A percentile compares a stretch with the other conserved stretches of the same genome.
phyloP scores from a whole-genome alignment of 2,329 filamentous ascomycete species.

The Paraphoma chrysanthemicola region DNA sequence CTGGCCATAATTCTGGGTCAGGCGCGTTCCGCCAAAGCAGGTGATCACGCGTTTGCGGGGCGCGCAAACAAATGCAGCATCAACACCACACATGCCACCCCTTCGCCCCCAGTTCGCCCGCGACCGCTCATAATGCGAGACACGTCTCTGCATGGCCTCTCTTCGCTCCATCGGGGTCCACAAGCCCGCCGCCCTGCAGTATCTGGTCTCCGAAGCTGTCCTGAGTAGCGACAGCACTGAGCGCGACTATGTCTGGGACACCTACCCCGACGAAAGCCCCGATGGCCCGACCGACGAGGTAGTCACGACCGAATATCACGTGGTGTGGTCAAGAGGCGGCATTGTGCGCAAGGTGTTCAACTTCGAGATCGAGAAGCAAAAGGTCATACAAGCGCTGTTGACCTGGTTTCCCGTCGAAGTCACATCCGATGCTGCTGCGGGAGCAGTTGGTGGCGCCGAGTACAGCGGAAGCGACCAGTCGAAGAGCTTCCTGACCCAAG shows the following conservation, averaged over 20 bases:
- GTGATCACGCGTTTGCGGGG: conserved; percentile 28
- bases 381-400: conserved; percentile 83
- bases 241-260: conserved; percentile 78
- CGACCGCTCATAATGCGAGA: conserved; percentile 40
- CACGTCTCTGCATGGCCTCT: conserved; percentile 73
- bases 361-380: conserved; percentile 85
- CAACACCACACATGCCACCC: conserved; percentile 6
- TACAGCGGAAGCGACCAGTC: conserved; percentile 19
- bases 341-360: conserved; percentile 85
- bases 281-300: conserved; percentile 75
- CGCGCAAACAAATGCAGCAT: conserved; percentile 21
- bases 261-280: conserved; percentile 57
- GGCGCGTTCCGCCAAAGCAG: conserved; percentile 30
- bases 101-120: not conserved
- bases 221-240: conserved; percentile 71
- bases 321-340: conserved; percentile 88
- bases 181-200: conserved; percentile 81
- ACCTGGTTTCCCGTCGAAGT: conserved; percentile 73
- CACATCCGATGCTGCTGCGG: conserved; percentile 15
- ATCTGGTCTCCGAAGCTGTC: conserved; percentile 81
- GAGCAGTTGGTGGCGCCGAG: conserved; percentile 13
- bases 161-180: conserved; percentile 91
- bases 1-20: conserved; percentile 20
- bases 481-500: conserved; percentile 38
- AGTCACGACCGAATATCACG: conserved; percentile 74